A percentile compares a stretch with the other conserved stretches of the same genome.
Evolutionary conservation across 192 early-diverging fungal genomes (phyloP).

Genomic region (Neocallimastix lanati): DNA sequence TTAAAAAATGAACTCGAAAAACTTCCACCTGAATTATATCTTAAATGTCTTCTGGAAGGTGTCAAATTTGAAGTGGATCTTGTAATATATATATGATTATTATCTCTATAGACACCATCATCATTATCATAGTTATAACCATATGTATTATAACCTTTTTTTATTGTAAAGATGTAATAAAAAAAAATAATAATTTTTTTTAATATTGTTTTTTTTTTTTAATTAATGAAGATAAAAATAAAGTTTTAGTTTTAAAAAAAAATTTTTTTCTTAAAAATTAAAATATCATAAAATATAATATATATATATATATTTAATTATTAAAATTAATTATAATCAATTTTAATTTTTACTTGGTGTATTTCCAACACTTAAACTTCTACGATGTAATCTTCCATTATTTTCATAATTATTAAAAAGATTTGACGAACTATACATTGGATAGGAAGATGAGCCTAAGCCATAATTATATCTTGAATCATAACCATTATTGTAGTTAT

Average conservation of each 20-base stretch:
- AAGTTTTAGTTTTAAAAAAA: no score
- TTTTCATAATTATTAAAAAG: neutral
- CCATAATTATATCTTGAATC: no score
- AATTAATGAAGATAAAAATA: no score
- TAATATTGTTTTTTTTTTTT: no score
- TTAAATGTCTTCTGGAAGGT: neutral
- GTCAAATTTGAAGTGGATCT: neutral
- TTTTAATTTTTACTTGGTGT: neutral
- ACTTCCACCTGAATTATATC: neutral
- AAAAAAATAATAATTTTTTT: no score
- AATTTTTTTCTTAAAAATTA: neutral
- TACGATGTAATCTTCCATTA: neutral
- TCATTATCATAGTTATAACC: no score
- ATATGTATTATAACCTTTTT: neutral
- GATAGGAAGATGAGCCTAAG: neutral
- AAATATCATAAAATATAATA: no score
- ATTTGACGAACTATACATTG: neutral
- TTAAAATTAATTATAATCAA: no score
- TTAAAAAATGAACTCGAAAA: neutral
- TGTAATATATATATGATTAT: neutral
- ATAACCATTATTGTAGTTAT: neutral
- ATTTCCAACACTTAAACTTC: neutral
- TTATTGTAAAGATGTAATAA: neutral
- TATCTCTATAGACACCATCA: no score
- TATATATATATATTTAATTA: no score